A percentile compares a stretch with the other conserved stretches of the same genome.
These are phyloP conservation scores for Ogataea hybrid DNA, from an alignment of 1,139 yeast genomes.

Conservation along the genomic window DNA sequence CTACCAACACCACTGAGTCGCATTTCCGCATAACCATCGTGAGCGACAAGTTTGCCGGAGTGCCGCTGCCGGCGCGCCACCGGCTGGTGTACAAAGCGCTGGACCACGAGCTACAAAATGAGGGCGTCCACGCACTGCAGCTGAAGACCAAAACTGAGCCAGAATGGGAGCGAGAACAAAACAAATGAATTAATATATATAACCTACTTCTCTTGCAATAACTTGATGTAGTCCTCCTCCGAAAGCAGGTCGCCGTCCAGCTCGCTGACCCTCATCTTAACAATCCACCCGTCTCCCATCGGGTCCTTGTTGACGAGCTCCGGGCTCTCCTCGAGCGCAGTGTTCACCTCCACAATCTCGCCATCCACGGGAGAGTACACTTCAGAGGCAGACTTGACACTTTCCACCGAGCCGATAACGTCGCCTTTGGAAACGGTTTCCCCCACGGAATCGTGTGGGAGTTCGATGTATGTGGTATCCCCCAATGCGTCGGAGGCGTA, in stretches of 20 bases:
- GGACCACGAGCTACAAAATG: conserved; percentile 65
- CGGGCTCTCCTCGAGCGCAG: conserved; percentile 64
- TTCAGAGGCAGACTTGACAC: conserved; percentile 93
- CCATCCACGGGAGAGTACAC: conserved; percentile 88
- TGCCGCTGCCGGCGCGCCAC: conserved; percentile 73
- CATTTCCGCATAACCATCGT: conserved; percentile 77
- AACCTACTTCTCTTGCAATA: conserved; percentile 45
- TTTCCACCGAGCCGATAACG: conserved; percentile 87
- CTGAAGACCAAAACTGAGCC: conserved; percentile 75
- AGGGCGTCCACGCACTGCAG: conserved; percentile 88
- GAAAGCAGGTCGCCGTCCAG: conserved; percentile 40
- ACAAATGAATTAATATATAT: conserved; percentile 3
- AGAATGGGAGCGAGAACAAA: conserved; percentile 44
- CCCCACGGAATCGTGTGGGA: conserved; percentile 46
- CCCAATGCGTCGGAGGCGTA: conserved; percentile 99
- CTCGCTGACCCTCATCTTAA: conserved; percentile 60
- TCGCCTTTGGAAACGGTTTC: conserved; percentile 66
- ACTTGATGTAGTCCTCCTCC: conserved; percentile 60
- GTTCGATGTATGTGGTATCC: conserved; percentile 91
- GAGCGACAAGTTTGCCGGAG: conserved; percentile 66
- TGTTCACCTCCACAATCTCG: conserved; percentile 71
- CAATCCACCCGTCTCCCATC: conserved; percentile 92
- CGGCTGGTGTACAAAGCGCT: conserved; percentile 68
- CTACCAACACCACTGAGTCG: conserved; percentile 73
- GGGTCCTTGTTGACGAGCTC: conserved; percentile 84